Conservation (phyloP, 305 asterid genomes). For the Vinca major region DNA sequence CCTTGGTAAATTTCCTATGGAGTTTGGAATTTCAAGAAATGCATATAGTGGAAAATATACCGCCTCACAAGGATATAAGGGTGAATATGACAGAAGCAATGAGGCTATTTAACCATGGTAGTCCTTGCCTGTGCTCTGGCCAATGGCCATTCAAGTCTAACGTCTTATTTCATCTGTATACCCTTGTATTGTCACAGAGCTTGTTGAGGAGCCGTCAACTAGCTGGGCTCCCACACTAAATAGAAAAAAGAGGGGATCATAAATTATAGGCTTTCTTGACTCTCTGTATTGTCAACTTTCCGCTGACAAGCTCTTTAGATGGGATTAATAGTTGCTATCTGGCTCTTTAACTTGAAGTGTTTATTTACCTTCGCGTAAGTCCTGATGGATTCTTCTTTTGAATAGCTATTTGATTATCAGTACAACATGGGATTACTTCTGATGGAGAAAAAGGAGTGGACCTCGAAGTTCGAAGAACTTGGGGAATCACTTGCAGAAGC, state of each 20-base stretch:
- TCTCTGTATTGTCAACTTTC: not conserved
- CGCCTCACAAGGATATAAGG: too few relatives aligned
- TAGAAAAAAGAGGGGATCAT: not conserved
- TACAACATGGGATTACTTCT: slow-evolving; percentile 78
- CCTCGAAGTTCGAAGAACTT: slow-evolving; percentile 51
- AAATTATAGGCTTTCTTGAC: not conserved
- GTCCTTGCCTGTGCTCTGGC: too few relatives aligned
- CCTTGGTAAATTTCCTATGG: too few relatives aligned
- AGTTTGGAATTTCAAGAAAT: too few relatives aligned
- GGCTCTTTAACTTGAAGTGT: not conserved
- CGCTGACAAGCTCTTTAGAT: not conserved
- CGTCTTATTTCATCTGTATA: too few relatives aligned
- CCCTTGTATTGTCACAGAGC: too few relatives aligned
- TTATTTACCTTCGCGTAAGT: not conserved
- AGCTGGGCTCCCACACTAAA: too few relatives aligned
- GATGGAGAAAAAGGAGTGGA: slow-evolving; percentile 85
- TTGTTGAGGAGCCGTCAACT: too few relatives aligned
- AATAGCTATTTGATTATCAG: slow-evolving; percentile 75
- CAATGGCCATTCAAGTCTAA: too few relatives aligned
- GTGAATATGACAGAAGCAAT: too few relatives aligned
- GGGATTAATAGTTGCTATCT: not conserved
- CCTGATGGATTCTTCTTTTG: slow-evolving; percentile 12
- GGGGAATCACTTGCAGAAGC: slow-evolving; percentile 49
- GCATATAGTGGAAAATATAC: too few relatives aligned
- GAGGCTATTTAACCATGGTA: too few relatives aligned